A percentile compares a stretch with the other conserved stretches of the same genome.
Conservation (phyloP, 129 eudicot species). For the Ambrosia trifida region DNA sequence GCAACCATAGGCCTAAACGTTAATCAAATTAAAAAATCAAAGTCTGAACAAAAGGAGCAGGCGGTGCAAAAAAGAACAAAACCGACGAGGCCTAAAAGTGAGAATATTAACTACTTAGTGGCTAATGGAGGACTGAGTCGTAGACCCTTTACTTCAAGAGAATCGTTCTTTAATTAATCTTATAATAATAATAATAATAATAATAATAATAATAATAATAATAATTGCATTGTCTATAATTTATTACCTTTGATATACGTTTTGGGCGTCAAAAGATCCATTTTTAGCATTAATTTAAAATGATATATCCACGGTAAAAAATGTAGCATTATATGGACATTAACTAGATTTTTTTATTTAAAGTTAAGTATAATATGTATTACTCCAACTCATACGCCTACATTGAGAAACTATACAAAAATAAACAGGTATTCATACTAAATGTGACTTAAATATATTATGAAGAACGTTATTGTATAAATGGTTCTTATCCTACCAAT, state of each 20-base stretch:
- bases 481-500: no score
- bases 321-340: constrained; percentile 15
- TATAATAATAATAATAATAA: no score
- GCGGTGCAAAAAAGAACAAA: constrained; percentile 39
- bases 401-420: no score
- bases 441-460: no score
- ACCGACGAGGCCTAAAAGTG: constrained; percentile 14
- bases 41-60: constrained; percentile 23
- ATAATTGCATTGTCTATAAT: neutral
- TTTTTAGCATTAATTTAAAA: neutral
- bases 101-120: constrained; percentile 30
- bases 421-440: no score
- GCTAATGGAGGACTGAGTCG: constrained; percentile 18
- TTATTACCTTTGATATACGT: neutral
- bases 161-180: constrained; percentile 22
- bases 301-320: constrained; percentile 2
- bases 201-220: no score
- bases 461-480: no score
- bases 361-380: no score
- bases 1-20: constrained; percentile 25
- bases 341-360: neutral
- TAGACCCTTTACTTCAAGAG: constrained; percentile 30
- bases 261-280: neutral
- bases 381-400: no score
- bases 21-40: neutral